phyloP scores from a whole-genome alignment of 2,329 filamentous ascomycete species.

The Stagonosporopsis tanaceti region DNA sequence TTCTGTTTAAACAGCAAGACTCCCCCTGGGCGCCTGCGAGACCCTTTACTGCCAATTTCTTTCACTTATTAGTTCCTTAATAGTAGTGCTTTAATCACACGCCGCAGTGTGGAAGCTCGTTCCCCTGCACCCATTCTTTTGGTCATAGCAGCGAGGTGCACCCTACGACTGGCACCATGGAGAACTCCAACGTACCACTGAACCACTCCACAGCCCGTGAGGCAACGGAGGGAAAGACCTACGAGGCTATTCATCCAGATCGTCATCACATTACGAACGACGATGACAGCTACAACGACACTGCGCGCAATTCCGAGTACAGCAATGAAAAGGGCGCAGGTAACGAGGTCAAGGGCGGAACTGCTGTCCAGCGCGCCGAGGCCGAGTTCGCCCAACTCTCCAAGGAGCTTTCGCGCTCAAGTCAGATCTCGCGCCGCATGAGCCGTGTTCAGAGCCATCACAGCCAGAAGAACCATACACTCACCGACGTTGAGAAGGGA shows the following conservation, averaged over 20 bases:
- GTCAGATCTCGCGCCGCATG: constrained; percentile 47
- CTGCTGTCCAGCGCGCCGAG: constrained; percentile 73
- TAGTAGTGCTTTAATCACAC: constrained; percentile 16
- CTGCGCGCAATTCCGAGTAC: constrained; percentile 32
- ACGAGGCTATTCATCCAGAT: constrained; percentile 41
- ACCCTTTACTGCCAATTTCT: constrained; percentile 4
- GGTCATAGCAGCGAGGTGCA: constrained; percentile 25
- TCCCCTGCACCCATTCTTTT: constrained; percentile 7
- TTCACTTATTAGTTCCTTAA: constrained; percentile 25
- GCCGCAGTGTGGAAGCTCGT: constrained; percentile 9
- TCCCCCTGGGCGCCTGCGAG: neutral
- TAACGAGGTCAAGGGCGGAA: constrained; percentile 34
- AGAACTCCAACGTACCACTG: constrained; percentile 32
- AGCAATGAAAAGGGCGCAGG: constrained; percentile 25
- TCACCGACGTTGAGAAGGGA: constrained; percentile 68
- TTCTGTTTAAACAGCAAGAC: constrained; percentile 6
- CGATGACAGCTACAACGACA: constrained; percentile 29
- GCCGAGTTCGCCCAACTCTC: constrained; percentile 74
- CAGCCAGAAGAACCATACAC: constrained; percentile 47
- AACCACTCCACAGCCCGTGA: constrained; percentile 31
- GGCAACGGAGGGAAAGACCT: constrained; percentile 35
- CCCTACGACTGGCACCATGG: constrained; percentile 35
- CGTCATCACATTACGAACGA: constrained; percentile 25
- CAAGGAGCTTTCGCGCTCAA: constrained; percentile 53
- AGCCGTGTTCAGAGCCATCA: constrained; percentile 57